Evolutionary conservation across 2,329 filamentous ascomycete species (phyloP).

Genomic region (Aspergillus flavus): DNA sequence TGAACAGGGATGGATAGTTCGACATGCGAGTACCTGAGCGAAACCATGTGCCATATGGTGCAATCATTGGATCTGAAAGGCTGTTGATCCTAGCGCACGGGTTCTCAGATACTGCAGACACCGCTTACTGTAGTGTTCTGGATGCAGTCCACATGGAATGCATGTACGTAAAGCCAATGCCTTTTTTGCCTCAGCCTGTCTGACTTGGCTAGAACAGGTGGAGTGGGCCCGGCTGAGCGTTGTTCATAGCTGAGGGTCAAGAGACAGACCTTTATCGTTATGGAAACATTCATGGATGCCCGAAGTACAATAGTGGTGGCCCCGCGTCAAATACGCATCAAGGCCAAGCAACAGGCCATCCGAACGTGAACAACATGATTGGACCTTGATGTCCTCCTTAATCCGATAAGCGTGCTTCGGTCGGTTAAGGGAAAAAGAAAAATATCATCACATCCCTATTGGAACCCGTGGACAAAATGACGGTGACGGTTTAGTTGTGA

Average conservation of each 20-base stretch:
- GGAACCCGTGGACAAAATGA: not conserved
- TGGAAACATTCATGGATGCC: slow-evolving; percentile 17
- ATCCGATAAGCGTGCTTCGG: slow-evolving; percentile 24
- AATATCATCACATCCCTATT: slow-evolving; percentile 1
- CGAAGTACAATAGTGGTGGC: slow-evolving; percentile 11
- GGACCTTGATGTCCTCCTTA: slow-evolving; percentile 7
- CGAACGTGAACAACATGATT: slow-evolving; percentile 13
- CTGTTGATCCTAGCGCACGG: slow-evolving; percentile 18
- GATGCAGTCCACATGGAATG: slow-evolving; percentile 16
- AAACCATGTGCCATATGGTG: slow-evolving; percentile 13
- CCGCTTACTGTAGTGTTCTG: not conserved
- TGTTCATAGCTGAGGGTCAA: not conserved
- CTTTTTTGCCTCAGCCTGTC: slow-evolving; percentile 4
- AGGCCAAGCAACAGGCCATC: slow-evolving; percentile 20
- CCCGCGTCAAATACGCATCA: slow-evolving; percentile 12
- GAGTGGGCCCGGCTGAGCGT: not conserved
- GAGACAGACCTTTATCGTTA: not conserved
- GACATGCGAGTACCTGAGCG: not conserved
- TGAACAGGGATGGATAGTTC: not conserved
- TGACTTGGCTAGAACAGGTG: slow-evolving; percentile 9
- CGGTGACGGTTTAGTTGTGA: not conserved
- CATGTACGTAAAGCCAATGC: slow-evolving; percentile 15
- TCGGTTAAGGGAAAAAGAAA: slow-evolving; percentile 20
- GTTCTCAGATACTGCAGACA: slow-evolving; percentile 11
- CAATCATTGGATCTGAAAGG: slow-evolving; percentile 18